Base-by-base conservation (phyloP, 2,329 filamentous ascomycete species). In the Colletotrichum truncatum region DNA sequence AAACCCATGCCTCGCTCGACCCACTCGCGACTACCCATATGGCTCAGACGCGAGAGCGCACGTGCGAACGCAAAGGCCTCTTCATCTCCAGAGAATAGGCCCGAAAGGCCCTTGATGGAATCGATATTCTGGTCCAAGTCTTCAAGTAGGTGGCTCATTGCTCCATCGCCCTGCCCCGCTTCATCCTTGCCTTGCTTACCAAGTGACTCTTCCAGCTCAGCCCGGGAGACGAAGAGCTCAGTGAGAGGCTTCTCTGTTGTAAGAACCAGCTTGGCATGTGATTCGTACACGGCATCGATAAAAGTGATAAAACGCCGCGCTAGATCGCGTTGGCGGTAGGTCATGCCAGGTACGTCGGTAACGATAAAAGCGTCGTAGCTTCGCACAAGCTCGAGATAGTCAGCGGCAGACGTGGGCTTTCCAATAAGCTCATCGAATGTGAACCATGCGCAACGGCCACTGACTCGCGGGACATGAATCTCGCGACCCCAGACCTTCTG, bases 1-100 rank as follows among this genome's bases (percentile, higher is more conserved):
- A 93, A 74, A 0, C 90, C 85, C 84, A 89, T 87, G 2, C 88
- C 94, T 12, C 94, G 80, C 80, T 98, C 95, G 3, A 98, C 92
- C 96, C 96, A 99, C 76, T 98, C 92, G 76, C 89, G 88, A 76
- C 93, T 96, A 18, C 94, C 93, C 96, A 99, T 99, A 79, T 98
- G 94, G 58, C 85, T 91, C 67, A 99, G 80, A 60, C 96, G 84
- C 57, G 91, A 94, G 70, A 98, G 77, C 1, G 96, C 96, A 57
- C 96, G 84, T 23, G 94, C 94, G 82, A 99, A 99, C 0, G 96
- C 96, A 81, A 99, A 99, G 0, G 93, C 88, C 80, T 99, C 96
- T 81, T 99, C 96, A 64, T 98, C 96, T 39, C 96, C 96, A 1
- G 91, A 92, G 77, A 99, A 99, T 38, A 98, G 87, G 69, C 87